phyloP scores from a whole-genome alignment of 495 filamentous ascomycete species.

The Aspergillus haitiensis region DNA sequence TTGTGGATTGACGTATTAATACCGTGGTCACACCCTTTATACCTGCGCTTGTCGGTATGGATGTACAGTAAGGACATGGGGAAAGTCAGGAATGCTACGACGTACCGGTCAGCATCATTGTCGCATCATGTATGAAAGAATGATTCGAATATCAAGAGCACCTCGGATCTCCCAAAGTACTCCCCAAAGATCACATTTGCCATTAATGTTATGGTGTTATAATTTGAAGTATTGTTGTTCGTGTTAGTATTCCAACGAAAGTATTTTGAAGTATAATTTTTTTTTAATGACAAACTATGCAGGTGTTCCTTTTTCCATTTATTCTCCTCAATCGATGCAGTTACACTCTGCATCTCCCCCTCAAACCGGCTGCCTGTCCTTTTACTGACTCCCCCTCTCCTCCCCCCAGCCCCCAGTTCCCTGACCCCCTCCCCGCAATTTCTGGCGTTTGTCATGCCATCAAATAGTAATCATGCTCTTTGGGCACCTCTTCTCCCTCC shows the following conservation, averaged over 20 bases:
- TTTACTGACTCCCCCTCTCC: background rate
- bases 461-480: slow-evolving; percentile 1
- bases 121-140: too few species aligned
- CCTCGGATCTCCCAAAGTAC: too few species aligned
- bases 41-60: background rate
- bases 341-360: slow-evolving; percentile 1
- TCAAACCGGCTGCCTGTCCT: background rate
- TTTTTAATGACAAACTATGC: too few species aligned
- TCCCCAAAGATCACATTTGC: too few species aligned
- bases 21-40: slow-evolving; percentile 1
- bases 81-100: background rate
- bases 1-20: background rate
- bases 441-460: slow-evolving; percentile 13
- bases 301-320: too few species aligned
- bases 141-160: too few species aligned
- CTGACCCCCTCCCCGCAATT: slow-evolving; percentile 8
- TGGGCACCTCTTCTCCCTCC: slow-evolving; percentile 3
- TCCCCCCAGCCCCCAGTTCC: slow-evolving; percentile 5
- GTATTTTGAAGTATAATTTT: too few species aligned
- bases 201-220: too few species aligned
- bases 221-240: too few species aligned
- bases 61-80: background rate
- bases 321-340: too few species aligned
- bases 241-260: too few species aligned
- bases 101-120: too few species aligned